Evolutionary conservation across 805 yeast species (phyloP), one percentile per base, ranked within the genome.

Genomic region (Starmera caribaea): DNA sequence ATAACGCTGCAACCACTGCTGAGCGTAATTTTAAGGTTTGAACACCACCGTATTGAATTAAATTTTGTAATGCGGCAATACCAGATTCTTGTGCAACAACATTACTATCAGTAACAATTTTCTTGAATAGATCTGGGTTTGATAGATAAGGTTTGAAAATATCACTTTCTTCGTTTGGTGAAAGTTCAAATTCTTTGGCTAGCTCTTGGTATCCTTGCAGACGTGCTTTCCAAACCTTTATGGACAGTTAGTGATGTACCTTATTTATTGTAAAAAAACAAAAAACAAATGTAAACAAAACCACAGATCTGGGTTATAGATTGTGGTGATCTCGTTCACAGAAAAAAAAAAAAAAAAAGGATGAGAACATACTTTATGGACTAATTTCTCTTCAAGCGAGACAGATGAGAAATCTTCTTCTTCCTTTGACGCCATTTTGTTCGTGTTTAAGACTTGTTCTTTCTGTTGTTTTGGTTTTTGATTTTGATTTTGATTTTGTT

Each of bases 51-150:
- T 58, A 71, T 49, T 74, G 73, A 34, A 83, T 60, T 50, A 74
- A 72, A 5, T 74, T 67, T 12, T 61, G 60, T 6, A 86, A 57
- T 8, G 83, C 70, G 3, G 62, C 56, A 16, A 87, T 63, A 5
- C 86, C 97, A 2, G 81, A 65, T 53, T 92, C 97, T 47, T 88
- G 95, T 0, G 97, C 95, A 14, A 82, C 92, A 15, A 88, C 96
- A 55, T 92, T 92, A 28, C 81, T 58, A 55, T 92, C 98, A 3
- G 74, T 67, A 8, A 83, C 79, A 32, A 80, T 69, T 47, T 68
- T 66, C 47, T 73, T 77, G 50, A 79, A 65, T 3, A 71, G 38
- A 9, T 74, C 79, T 0, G 87, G 81, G 40, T 67, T 71, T 14
- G 59, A 53, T 43, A 75, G 54, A 53, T 72, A 76, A 3, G 64